These are phyloP conservation scores for Martiniozyma asiatica DNA, from an alignment of 1,139 yeast species.

Conservation along the genomic window DNA sequence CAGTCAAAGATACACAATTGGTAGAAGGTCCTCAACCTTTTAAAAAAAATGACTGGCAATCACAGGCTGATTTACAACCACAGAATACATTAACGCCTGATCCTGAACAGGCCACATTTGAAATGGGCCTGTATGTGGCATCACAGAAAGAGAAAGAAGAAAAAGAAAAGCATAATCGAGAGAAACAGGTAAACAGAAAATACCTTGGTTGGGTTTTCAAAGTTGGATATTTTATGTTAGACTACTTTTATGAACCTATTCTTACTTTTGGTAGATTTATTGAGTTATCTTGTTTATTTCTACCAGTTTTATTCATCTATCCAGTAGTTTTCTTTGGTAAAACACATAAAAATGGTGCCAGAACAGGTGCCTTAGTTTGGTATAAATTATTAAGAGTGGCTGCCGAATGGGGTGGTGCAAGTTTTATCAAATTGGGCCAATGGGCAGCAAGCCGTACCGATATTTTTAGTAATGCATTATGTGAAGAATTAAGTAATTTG, in stretches of 20 bases:
- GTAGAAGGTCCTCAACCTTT: conserved; percentile 11
- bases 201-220: conserved; percentile 25
- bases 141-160: conserved; percentile 39
- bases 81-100: conserved; percentile 27
- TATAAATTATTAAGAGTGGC: conserved; percentile 51
- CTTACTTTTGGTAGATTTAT: conserved; percentile 56
- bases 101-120: conserved; percentile 48
- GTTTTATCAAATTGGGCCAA: conserved; percentile 90
- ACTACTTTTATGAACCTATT: conserved; percentile 55
- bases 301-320: conserved; percentile 53
- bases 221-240: conserved; percentile 33
- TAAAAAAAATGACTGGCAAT: conserved; percentile 9
- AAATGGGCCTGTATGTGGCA: conserved; percentile 51
- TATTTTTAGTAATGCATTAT: conserved; percentile 69
- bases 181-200: conserved; percentile 16
- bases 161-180: conserved; percentile 26
- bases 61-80: conserved; percentile 7
- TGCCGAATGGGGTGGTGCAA: conserved; percentile 84
- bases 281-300: conserved; percentile 52
- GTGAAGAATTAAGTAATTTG: conserved; percentile 62
- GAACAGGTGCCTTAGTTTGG: conserved; percentile 64
- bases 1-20: background rate
- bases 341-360: conserved; percentile 26
- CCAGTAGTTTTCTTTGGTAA: conserved; percentile 62
- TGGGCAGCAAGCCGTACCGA: conserved; percentile 99